Base-by-base conservation (phyloP, 1,284 basidiomycete genomes). In the Puccinia triticina region DNA sequence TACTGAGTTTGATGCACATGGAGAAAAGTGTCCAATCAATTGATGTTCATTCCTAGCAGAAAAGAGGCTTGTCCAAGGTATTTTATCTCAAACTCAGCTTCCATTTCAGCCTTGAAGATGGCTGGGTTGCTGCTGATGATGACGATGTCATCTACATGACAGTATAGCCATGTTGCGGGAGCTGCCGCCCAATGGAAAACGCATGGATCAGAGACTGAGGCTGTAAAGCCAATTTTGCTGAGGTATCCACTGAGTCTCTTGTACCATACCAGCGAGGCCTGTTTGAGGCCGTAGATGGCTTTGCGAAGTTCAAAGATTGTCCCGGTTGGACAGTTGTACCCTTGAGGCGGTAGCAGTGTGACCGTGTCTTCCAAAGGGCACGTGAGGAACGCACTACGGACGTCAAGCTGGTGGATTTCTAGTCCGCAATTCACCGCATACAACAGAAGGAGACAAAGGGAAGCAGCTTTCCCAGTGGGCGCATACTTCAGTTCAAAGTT, bases 91-190 rank as follows among this genome's bases (percentile, higher is more conserved):
- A 72, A 72, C n/a, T 72, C 29, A 3, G 4, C 21, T 18, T 57
- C 55, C 21, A 57, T 29, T 18, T 57, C 7, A 8, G 21, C 16
- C 4, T n/a, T 4, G 26, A 57, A 57, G 4, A 57, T 18, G 4
- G 4, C 55, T 29, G 46, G 69, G 3, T 72, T 2, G 4, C 29
- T 40, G 11, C 69, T 32, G 21, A 72, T 26, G 32, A 72, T 43
- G 4, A 50, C 40, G 4, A 72, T n/a, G n/a, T 72, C 69, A 50
- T 72, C 69, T 43, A 72, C 32, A n/a, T 72, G 69, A 7, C 10
- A 4, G 46, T 7, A 72, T 2, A 72, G 12, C 32, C 32, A 72
- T n/a, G 29, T n/a, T 10, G 69, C 34, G 8, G 37, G 37, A 23
- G 16, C 7, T 34, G 7, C 40, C 2, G 12, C 5, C 23, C 69